Conservation (phyloP, 2,329 filamentous ascomycete genomes). For the Alternaria gaisen region DNA sequence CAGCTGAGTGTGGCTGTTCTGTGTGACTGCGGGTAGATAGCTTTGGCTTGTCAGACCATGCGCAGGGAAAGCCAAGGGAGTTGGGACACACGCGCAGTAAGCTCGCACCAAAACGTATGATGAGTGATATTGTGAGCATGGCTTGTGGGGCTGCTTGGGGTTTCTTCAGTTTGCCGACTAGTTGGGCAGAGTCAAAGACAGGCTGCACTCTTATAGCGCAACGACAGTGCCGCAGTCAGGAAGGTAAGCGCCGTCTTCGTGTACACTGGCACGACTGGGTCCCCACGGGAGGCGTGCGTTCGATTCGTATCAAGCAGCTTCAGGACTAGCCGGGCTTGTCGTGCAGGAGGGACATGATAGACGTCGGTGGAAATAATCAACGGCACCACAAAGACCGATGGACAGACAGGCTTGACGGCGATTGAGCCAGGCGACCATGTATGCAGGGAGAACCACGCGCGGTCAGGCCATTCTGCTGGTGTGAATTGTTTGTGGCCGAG, state of each 20-base stretch:
- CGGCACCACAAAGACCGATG: not conserved
- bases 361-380: slow-evolving; percentile 1
- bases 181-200: not conserved
- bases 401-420: not conserved
- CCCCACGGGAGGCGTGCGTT: not conserved
- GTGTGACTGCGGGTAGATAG: slow-evolving; percentile 5
- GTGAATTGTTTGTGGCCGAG: slow-evolving; percentile 9
- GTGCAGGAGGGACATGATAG: not conserved
- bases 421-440: not conserved
- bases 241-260: not conserved
- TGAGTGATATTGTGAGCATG: not conserved
- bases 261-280: slow-evolving; percentile 1
- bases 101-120: not conserved
- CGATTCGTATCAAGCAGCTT: not conserved
- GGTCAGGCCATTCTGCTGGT: slow-evolving; percentile 10
- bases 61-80: not conserved
- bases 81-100: not conserved
- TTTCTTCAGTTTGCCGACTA: not conserved
- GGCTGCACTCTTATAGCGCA: not conserved
- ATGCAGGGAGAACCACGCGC: slow-evolving; percentile 1
- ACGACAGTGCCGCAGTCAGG: not conserved
- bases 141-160: not conserved
- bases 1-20: slow-evolving; percentile 8
- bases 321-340: slow-evolving; percentile 5
- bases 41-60: not conserved